Evolutionary conservation across 345 rosid species (phyloP).

Genomic region (Rubroshorea leprosula): DNA sequence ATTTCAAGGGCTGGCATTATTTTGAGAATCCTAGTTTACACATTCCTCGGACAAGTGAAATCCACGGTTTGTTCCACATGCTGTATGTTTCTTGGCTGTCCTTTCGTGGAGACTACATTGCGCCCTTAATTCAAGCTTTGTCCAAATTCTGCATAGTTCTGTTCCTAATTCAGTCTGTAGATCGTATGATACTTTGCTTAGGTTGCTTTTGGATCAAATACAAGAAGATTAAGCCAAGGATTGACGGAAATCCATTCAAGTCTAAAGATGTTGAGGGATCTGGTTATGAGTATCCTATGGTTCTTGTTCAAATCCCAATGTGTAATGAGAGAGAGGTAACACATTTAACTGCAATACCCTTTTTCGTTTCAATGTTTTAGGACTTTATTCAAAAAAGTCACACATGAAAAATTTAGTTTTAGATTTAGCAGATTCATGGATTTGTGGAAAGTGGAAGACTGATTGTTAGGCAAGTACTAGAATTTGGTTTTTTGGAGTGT

Average conservation of each 20-base stretch:
- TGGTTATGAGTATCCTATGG: constrained; percentile 56
- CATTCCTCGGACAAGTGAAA: constrained; percentile 51
- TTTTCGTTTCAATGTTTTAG: not conserved
- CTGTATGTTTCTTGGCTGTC: constrained; percentile 58
- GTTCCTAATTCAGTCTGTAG: constrained; percentile 70
- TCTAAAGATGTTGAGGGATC: constrained; percentile 50
- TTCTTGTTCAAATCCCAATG: constrained; percentile 85
- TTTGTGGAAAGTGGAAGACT: no score
- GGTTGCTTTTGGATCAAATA: constrained; percentile 82
- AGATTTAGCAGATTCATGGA: no score
- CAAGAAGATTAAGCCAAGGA: constrained; percentile 60
- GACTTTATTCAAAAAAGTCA: not conserved
- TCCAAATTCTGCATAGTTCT: constrained; percentile 63
- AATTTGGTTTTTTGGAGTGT: no score
- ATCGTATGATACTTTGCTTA: constrained; percentile 64
- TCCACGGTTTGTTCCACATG: constrained; percentile 59
- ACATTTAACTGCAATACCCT: not conserved
- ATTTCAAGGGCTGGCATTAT: constrained; percentile 75
- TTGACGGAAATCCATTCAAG: constrained; percentile 49
- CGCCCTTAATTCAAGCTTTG: constrained; percentile 54
- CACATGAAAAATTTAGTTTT: no score
- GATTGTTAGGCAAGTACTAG: no score
- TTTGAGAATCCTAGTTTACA: constrained; percentile 55
- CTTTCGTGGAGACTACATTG: constrained; percentile 61
- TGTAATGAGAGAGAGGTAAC: constrained; percentile 79